These are phyloP conservation scores for Colletotrichum siamense DNA, from an alignment of 2,329 filamentous ascomycete genomes.

Conservation along the genomic window DNA sequence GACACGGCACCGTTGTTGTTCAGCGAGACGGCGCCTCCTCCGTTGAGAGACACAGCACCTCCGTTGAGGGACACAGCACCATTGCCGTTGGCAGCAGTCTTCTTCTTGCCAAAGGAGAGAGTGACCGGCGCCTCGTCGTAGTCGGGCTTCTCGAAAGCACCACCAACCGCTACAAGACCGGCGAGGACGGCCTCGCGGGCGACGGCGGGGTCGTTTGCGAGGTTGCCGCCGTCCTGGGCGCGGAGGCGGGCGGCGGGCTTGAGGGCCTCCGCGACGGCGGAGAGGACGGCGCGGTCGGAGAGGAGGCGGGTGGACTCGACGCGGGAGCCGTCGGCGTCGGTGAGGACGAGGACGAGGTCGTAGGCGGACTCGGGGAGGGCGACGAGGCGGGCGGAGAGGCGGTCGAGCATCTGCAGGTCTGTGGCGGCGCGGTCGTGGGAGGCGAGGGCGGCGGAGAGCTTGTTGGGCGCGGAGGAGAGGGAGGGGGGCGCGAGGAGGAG, in stretches of 20 bases:
- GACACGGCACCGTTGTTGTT: conserved; percentile 37
- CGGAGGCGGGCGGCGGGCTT: conserved; percentile 69
- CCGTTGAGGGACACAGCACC: conserved; percentile 29
- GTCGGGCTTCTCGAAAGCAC: conserved; percentile 78
- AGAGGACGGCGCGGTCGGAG: conserved; percentile 71
- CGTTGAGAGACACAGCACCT: conserved; percentile 28
- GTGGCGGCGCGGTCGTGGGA: conserved; percentile 77
- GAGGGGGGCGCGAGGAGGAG: conserved; percentile 91
- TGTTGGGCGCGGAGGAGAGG: conserved; percentile 82
- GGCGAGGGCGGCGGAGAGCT: conserved; percentile 73
- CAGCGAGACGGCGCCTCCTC: conserved; percentile 31
- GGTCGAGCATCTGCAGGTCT: conserved; percentile 98
- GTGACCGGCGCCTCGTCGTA: conserved; percentile 59
- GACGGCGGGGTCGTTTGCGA: conserved; percentile 49
- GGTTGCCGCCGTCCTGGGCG: conserved; percentile 71
- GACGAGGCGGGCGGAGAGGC: conserved; percentile 82
- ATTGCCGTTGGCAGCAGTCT: conserved; percentile 31
- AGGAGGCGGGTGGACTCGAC: conserved; percentile 70
- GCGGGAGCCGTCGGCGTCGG: conserved; percentile 72
- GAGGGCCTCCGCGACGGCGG: conserved; percentile 64
- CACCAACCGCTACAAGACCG: conserved; percentile 68
- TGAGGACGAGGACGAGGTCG: conserved; percentile 83
- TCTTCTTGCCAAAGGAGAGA: conserved; percentile 45
- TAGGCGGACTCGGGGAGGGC: conserved; percentile 79
- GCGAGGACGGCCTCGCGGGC: conserved; percentile 84